Conservation (phyloP, 1,284 basidiomycete species). For the Peniophora sp. region DNA sequence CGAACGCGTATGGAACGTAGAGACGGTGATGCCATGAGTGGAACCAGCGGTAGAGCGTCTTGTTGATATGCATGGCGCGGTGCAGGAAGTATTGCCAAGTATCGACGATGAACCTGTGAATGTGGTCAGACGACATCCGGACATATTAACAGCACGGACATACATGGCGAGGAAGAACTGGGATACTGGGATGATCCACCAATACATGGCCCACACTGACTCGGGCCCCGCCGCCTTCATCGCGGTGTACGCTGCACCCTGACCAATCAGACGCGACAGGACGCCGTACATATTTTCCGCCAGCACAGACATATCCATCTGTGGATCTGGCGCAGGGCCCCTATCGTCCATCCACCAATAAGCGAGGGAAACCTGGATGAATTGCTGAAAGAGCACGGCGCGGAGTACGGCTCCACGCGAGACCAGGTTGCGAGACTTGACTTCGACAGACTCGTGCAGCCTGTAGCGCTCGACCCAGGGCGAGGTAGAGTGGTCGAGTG, state of each 20-base stretch:
- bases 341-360: slow-evolving; percentile 60
- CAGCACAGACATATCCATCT: slow-evolving; percentile 34
- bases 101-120: slow-evolving; percentile 82
- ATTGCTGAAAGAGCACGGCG: slow-evolving; percentile 82
- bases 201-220: slow-evolving; percentile 72
- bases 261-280: slow-evolving; percentile 33
- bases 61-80: slow-evolving; percentile 86
- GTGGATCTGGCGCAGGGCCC: slow-evolving; percentile 42
- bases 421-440: slow-evolving; percentile 72
- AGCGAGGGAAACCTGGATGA: slow-evolving; percentile 78
- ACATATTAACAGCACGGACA: slow-evolving; percentile 27
- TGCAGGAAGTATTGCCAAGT: slow-evolving; percentile 99
- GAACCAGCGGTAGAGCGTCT: slow-evolving; percentile 85
- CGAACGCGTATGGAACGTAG: slow-evolving; percentile 96
- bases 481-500: slow-evolving; percentile 70
- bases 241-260: slow-evolving; percentile 15
- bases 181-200: slow-evolving; percentile 84
- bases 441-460: slow-evolving; percentile 84
- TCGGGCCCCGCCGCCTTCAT: slow-evolving; percentile 40
- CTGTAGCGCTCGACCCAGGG: slow-evolving; percentile 80
- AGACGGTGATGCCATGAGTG: slow-evolving; percentile 96
- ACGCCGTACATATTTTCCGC: slow-evolving; percentile 34
- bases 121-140: slow-evolving; percentile 3
- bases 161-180: slow-evolving; percentile 84
- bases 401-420: slow-evolving; percentile 63